Base-by-base conservation (phyloP, 108 stramenopile species). In the Conticribra weissflogii region DNA sequence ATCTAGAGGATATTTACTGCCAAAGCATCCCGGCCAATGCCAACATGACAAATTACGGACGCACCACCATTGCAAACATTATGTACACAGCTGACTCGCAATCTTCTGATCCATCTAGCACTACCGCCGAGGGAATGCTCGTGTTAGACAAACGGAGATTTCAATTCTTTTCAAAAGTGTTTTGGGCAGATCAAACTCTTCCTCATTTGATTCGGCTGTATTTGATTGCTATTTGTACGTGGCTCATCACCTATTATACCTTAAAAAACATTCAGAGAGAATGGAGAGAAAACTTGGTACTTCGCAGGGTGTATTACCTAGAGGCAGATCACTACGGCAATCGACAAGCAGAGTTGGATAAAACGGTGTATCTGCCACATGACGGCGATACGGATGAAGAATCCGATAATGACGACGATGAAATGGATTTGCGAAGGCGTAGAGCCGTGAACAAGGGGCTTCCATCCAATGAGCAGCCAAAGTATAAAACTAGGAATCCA, bases 251-350 rank as follows among this genome's bases (percentile, higher is more conserved):
- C 15, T 85, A 46, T 9, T 88, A 85, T 54, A 69, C 84, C 9
- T 66, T 84, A 7, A 52, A 70, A 18, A 55, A 70, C 30, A 61
- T 91, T 31, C 54, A 81, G 46, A 36, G 68, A 53, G 94, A 95
- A 63, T 95, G 90, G 89, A 74, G 61, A 41, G 83, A 88, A 68
- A 69, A 87, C 30, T 72, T 92, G 59, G 89, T 86, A 19, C 53
- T 95, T 68, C 66, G 94, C 31, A 79, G 94, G 51, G 88, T 90
- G 21, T 95, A 92, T 61, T 95, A 92, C 61, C 74, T 95, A 9
- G 94, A 95, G 74, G 78, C 74, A 3, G 83, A 90, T 79, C 85
- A 88, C 44, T 91, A 86, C 77, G 83, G 69, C 17, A 86, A 86
- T 54, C 71, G 92, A 49, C 76, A 72, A 33, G 55, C 72, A 27